Evolutionary conservation across 148 eudicot species (phyloP), one percentile per base, ranked within the genome.

Genomic region (Rhododendron molle): DNA sequence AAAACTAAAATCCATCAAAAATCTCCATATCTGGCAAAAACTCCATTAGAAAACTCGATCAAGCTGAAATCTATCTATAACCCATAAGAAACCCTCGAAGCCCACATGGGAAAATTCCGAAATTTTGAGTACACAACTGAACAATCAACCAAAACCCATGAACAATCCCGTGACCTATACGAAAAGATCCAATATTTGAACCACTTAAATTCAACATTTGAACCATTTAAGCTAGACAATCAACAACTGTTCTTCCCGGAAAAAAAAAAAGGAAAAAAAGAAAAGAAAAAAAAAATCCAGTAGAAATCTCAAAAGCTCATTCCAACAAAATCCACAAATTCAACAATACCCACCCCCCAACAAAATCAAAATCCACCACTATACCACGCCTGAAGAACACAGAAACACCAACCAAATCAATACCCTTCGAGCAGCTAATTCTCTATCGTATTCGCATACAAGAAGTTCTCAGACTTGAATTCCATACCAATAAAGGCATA

Each of bases 401-500:
- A 36, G 94, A 95, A 72, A 95, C 90, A 7, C 98, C 96, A 79
- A 93, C 98, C 76, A 95, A 95, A 91, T 93, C 95, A 87, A 95
- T 92, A n/a, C 52, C 93, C 98, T 67, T 95, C 92, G 15, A 95
- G 87, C 28, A 92, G 87, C 40, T 93, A 91, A 88, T 90, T 86
- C 86, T 95, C 98, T 76, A 92, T 95, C 89, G 92, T 93, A 85
- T 92, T 93, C 56, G 96, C 96, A 86, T 92, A 95, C 88, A 95
- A 87, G 86, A 93, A 95, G 85, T 95, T 95, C 92, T 95, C 96
- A 14, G 98, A 96, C 84, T 95, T 95, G 87, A 93, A 88, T 54
- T 95, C 98, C 30, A 96, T 85, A 80, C 92, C 96, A 87, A 95
- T 92, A n/a, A 93, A 96, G 5, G 95, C 98, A 86, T 92, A 92